phyloP scores from a whole-genome alignment of 768 basidiomycete genomes.

The Dacryopinax spathularia region DNA sequence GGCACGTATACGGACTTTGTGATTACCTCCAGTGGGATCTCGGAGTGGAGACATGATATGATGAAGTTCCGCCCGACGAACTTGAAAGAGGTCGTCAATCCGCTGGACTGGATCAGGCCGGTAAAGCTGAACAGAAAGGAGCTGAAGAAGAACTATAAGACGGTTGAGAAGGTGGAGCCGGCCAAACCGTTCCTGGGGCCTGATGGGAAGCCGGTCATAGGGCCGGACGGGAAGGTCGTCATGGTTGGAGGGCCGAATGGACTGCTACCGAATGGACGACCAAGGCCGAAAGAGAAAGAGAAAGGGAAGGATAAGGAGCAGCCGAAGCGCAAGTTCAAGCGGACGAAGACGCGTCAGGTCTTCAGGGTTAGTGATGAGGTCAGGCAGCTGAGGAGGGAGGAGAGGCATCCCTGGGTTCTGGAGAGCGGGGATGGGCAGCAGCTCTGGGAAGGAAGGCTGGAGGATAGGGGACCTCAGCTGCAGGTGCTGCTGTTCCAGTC shows the following conservation, averaged over 20 bases:
- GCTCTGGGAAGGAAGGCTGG: conserved; percentile 68
- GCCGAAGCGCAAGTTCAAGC: conserved; percentile 52
- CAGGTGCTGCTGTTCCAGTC: conserved; percentile 62
- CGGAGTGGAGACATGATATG: conserved; percentile 83
- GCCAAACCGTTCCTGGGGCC: conserved; percentile 31
- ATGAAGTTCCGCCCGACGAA: conserved; percentile 50
- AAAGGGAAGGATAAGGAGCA: conserved; percentile 8
- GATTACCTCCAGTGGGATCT: conserved; percentile 63
- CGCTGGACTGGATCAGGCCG: conserved; percentile 52
- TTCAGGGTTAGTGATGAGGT: conserved; percentile 66
- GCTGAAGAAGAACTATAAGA: conserved; percentile 4
- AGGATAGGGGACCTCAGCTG: conserved; percentile 57
- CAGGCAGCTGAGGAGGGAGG: conserved; percentile 67
- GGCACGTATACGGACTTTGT: conserved; percentile 61
- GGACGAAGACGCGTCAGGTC: conserved; percentile 61
- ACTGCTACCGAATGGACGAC: conserved; percentile 40
- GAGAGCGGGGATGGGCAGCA: conserved; percentile 62
- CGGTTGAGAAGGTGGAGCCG: conserved; percentile 12
- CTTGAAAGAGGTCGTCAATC: conserved; percentile 55
- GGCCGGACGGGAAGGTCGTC: conserved; percentile 57
- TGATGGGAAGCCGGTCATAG: conserved; percentile 75
- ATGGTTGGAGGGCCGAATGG: conserved; percentile 69
- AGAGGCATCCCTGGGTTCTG: conserved; percentile 84
- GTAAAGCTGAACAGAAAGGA: conserved; percentile 85
- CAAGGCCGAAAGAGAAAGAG: conserved; percentile 20